Base-by-base conservation (phyloP, 1,284 basidiomycete species). In the Cronartium quercuum region DNA sequence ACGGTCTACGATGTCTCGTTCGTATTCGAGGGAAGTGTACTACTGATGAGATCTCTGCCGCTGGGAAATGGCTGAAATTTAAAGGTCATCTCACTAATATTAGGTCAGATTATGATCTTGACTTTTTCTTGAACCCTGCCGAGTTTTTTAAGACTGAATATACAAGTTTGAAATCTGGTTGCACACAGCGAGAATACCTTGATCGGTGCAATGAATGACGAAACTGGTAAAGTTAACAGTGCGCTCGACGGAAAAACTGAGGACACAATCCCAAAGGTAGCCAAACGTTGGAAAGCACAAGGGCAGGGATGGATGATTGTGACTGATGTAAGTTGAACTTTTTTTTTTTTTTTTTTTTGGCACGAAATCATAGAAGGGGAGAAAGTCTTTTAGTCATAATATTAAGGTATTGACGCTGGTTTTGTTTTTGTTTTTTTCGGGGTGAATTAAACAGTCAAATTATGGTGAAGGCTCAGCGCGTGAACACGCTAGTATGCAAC, bases 391-490 rank as follows among this genome's bases (percentile, higher is more conserved):
- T 4, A 18, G n/a, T 57, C 29, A 9, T 6, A 12, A 21, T 21
- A 24, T 15, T 57, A 29, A 9, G 13, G n/a, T 21, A 35, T n/a
- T 7, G 1, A 18, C 68, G 35, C 37, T n/a, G 18, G 18, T 13
- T 57, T n/a, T 21, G 7, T 9, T 12, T 57, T 21, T 0, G 29
- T n/a, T 64, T 10, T 7, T 18, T 24, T 47, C n/a, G n/a, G n/a
- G n/a, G n/a, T n/a, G n/a, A n/a, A n/a, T n/a, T n/a, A n/a, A 7
- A 21, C 35, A 79, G 78, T 82, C 80, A 79, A 83, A 83, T 83
- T 96, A 98, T 81, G 96, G 96, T 4, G 96, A 99, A 82, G 96
- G 95, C 82, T 93, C 91, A 78, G 94, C 94, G n/a, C 88, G 96
- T 76, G 96, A 98, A 83, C 96, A 98, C 82, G 96, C 96, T 41